Base-by-base conservation (phyloP, 1,284 basidiomycete genomes). In the Cutaneotrichosporon sp. region DNA sequence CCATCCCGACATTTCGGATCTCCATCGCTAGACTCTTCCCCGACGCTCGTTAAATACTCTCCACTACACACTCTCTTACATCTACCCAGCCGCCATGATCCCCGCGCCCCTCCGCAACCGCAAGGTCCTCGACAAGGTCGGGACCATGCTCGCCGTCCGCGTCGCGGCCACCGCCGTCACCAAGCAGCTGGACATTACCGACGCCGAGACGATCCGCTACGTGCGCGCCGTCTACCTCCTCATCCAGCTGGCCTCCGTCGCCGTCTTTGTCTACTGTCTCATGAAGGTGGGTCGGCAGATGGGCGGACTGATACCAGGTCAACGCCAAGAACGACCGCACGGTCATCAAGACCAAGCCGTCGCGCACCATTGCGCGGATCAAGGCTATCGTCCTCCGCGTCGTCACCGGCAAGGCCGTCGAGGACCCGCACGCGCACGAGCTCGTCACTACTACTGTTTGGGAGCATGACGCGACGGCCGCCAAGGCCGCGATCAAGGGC, bases 111-210 rank as follows among this genome's bases (percentile, higher is more conserved):
- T 54, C 7, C 52, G 52, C 36, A 38, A 24, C 36, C 52, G 52
- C 36, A 42, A 54, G 18, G 22, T 42, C 16, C 34, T 38, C 52
- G 52, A 54, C 52, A 54, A 54, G 36, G 52, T 54, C 52, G 52
- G 52, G 20, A 54, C 52, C 16, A 54, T 54, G 52, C 52, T 54
- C 20, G 52, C 52, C 9, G 52, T 54, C 11, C 52, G 52, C 24
- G 52, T 54, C 13, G 52, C 52, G 7, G 7, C 52, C 6, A 54
- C 36, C 6, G 52, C 22, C 9, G 52, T 54, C 24, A 38, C 33
- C 11, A 54, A 54, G 52, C 33, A 42, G 22, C 20, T 54, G 0
- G 36, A 54, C 52, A 36, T 54, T 36, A 34, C 34, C 2, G 11
- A 25, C 36, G 9, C 33, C 14, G 14, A 22, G 1, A 54, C 52